phyloP scores from a whole-genome alignment of 129 eudicot species.

The Lactuca sativa region DNA sequence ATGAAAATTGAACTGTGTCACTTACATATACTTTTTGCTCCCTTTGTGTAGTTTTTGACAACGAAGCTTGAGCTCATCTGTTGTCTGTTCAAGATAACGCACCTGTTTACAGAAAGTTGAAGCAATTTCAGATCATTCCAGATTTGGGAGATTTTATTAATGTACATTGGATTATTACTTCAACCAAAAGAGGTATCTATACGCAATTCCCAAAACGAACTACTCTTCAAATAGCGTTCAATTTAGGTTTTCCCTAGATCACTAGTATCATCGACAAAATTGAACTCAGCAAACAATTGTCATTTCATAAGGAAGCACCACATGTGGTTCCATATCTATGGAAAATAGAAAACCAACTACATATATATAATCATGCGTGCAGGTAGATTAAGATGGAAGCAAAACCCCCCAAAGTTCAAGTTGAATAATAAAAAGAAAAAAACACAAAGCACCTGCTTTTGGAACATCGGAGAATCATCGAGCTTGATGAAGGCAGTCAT shows the following conservation, averaged over 20 bases:
- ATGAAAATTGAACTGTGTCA: background rate
- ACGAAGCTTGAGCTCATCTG: constrained; percentile 84
- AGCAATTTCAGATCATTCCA: constrained; percentile 15
- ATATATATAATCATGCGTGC: background rate
- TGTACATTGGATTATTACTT: background rate
- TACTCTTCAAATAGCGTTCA: background rate
- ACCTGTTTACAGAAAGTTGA: constrained; percentile 43
- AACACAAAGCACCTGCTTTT: constrained; percentile 57
- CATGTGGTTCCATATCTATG: background rate
- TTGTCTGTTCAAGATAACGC: constrained; percentile 67
- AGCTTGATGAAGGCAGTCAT: constrained; percentile 85
- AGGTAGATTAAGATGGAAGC: constrained; percentile 18
- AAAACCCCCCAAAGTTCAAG: constrained; percentile 17
- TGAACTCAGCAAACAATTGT: constrained; percentile 10
- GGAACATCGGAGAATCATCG: constrained; percentile 96
- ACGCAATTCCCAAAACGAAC: constrained; percentile 2
- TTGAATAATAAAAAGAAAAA: background rate
- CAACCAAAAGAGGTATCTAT: background rate
- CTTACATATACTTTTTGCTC: constrained; percentile 84
- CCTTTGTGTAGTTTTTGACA: constrained; percentile 89
- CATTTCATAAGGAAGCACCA: background rate
- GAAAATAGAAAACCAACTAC: constrained; percentile 8
- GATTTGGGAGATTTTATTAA: constrained; percentile 13
- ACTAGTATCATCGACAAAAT: constrained; percentile 8
- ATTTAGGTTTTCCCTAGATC: constrained; percentile 28